Base-by-base conservation (phyloP, 2,329 filamentous ascomycete genomes). In the Alternaria dauci region DNA sequence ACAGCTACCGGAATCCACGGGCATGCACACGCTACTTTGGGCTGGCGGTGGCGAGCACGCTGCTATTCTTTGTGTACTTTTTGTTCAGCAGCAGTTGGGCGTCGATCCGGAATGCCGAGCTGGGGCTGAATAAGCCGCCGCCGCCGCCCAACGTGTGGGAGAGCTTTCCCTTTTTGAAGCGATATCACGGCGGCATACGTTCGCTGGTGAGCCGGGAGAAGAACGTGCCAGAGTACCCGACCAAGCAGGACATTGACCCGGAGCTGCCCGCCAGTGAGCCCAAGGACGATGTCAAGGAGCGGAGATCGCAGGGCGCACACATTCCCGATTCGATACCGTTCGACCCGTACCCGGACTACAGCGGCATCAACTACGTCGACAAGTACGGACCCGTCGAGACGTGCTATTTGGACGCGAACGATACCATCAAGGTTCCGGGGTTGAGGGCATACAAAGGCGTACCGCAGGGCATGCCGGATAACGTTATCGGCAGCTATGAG, bases 151-250 rank as follows among this genome's bases (percentile, higher is more conserved):
- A 89, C 0, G 79, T 86, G n/a, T 98, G 94, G 93, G 92, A 96
- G 76, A 87, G 86, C 9, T 98, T 96, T 75, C 88, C 89, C 0
- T 96, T 97, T 72, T 79, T 99, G 62, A 90, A 89, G 61, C 86
- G 94, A 64, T 99, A 97, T 76, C 95, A 97, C 76, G 94, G 93
- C 14, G 95, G 95, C 1, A 85, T 99, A 60, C 85, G 89, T 65
- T 90, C 86, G 0, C 75, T 99, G 62, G 87, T 91, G 0, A 79
- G 87, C 0, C 81, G 88, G 26, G 77, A 84, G 14, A 82, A 91
- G 48, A 94, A 94, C 67, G 82, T 85, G 9, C 90, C 94, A 0
- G 92, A 98, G 73, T 98, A 96, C 74, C 94, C 95, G 1, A 84
- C 85, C 52, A 89, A 89, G 67, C 78, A 85, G 66, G 79, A 83